phyloP scores from a whole-genome alignment of 2,329 filamentous ascomycete genomes.

The Ramularia endophylla region DNA sequence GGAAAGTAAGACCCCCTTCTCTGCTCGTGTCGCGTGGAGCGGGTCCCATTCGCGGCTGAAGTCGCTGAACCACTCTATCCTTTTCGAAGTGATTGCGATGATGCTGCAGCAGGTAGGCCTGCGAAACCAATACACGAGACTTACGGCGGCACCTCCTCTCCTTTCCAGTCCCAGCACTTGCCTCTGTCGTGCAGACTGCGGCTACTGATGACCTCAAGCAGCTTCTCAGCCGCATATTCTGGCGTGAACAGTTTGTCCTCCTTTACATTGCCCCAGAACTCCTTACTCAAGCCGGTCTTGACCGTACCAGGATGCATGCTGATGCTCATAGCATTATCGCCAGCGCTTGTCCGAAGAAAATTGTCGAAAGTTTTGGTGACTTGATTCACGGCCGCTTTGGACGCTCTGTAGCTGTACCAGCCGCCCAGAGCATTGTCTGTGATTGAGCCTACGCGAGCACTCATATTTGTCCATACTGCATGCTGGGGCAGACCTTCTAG shows the following conservation, averaged over 20 bases:
- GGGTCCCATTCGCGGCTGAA: no score
- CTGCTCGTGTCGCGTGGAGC: no score
- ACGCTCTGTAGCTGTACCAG: slow-evolving; percentile 76
- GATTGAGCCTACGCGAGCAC: slow-evolving; percentile 69
- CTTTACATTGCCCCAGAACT: slow-evolving; percentile 63
- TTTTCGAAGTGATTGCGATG: no score
- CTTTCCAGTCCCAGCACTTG: slow-evolving; percentile 64
- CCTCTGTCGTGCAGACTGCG: slow-evolving; percentile 51
- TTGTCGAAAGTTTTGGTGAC: slow-evolving; percentile 67
- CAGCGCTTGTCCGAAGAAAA: slow-evolving; percentile 52
- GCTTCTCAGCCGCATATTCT: slow-evolving; percentile 58
- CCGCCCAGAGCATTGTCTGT: slow-evolving; percentile 67
- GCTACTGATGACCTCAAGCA: slow-evolving; percentile 54
- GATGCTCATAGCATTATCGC: slow-evolving; percentile 60
- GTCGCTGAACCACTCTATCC: no score
- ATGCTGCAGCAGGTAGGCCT: no score
- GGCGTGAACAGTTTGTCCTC: slow-evolving; percentile 60
- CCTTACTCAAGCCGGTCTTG: slow-evolving; percentile 63
- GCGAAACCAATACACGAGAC: background rate
- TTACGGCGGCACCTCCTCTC: slow-evolving; percentile 55
- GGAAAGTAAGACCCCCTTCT: no score
- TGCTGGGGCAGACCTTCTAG: slow-evolving; percentile 37
- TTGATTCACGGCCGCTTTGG: slow-evolving; percentile 69
- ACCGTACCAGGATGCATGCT: slow-evolving; percentile 77
- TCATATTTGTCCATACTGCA: slow-evolving; percentile 68